Conservation (phyloP, 805 yeast species). For the Wickerhamiella dianesei region DNA sequence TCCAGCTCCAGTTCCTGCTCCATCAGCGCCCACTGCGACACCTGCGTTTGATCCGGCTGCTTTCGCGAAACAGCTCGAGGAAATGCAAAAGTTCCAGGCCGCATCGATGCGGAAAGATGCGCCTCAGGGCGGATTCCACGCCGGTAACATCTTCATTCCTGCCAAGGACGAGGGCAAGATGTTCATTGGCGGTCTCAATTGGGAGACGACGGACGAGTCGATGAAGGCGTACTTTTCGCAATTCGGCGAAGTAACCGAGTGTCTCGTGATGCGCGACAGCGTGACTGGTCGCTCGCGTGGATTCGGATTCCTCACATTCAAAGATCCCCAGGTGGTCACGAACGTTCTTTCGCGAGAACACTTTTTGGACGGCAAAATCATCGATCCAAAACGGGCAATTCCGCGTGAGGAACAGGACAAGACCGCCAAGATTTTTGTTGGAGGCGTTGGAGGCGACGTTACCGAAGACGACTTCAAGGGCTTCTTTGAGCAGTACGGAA, state of each 20-base stretch:
- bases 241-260: conserved; percentile 78
- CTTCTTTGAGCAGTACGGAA: conserved; percentile 78
- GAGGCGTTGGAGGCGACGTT: conserved; percentile 90
- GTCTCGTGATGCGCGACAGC: conserved; percentile 85
- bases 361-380: conserved; percentile 84
- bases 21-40: conserved; percentile 11
- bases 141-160: conserved; percentile 35
- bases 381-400: conserved; percentile 94
- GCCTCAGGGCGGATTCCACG: conserved; percentile 18
- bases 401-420: conserved; percentile 96
- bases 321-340: conserved; percentile 67
- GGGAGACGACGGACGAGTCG: conserved; percentile 93
- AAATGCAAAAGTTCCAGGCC: conserved; percentile 19
- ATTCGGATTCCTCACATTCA: conserved; percentile 84
- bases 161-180: conserved; percentile 71
- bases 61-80: conserved; percentile 18
- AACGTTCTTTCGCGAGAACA: conserved; percentile 78
- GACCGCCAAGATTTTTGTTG: conserved; percentile 93
- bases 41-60: conserved; percentile 16
- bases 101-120: conserved; percentile 3
- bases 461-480: conserved; percentile 80
- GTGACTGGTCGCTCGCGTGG: conserved; percentile 85
- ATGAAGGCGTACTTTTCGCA: conserved; percentile 69
- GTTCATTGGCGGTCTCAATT: conserved; percentile 93
- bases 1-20: conserved; percentile 11